phyloP scores from a whole-genome alignment of 2,329 filamentous ascomycete genomes.

The Magnaporthales sp. region DNA sequence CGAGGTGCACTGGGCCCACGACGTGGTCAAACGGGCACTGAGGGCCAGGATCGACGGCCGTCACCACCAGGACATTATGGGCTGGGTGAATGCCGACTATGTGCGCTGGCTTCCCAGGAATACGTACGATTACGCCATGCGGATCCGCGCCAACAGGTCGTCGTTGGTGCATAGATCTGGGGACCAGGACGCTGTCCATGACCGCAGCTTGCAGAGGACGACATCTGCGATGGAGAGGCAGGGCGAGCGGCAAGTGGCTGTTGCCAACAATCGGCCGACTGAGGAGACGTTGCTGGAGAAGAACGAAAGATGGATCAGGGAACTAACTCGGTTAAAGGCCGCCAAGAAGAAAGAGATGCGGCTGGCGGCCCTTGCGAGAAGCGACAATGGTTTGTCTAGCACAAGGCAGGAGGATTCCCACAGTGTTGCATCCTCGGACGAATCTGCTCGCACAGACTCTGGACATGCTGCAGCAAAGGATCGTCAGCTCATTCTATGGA shows the following conservation, averaged over 20 bases:
- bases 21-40: neutral
- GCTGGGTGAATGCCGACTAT: neutral
- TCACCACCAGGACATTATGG: neutral
- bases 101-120: neutral
- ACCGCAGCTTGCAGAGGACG: neutral
- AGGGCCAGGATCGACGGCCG: neutral
- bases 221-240: neutral
- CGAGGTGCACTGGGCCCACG: neutral
- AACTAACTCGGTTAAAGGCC: neutral
- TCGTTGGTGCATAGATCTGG: neutral
- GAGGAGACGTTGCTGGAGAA: neutral
- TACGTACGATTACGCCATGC: accelerated
- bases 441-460: neutral
- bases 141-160: neutral
- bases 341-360: neutral
- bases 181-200: neutral
- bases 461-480: neutral
- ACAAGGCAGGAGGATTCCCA: neutral
- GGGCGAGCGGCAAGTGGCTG: too few species aligned
- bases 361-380: too few species aligned
- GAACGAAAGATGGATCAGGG: neutral
- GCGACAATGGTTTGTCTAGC: neutral
- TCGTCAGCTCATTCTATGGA: neutral
- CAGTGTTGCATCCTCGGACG: neutral
- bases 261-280: neutral